Evolutionary conservation across 208 protist species (phyloP).

Genomic region (Trypanosoma caninum): DNA sequence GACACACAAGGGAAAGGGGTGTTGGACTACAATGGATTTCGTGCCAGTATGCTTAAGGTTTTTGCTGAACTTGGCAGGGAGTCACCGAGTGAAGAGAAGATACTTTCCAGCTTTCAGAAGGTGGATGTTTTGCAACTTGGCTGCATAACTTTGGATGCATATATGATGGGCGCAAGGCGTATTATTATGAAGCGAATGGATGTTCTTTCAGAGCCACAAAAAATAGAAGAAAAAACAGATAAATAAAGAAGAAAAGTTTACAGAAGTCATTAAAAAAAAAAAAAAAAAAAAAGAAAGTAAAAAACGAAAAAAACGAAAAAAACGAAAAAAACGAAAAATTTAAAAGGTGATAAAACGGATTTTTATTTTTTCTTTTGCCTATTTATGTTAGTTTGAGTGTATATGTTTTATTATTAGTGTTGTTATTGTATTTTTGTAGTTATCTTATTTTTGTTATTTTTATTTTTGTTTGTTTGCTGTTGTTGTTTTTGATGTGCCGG

Average conservation of each 20-base stretch:
- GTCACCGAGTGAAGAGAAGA: conserved; percentile 24
- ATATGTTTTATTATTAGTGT: background rate
- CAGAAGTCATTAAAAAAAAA: too few species aligned
- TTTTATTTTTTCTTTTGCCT: background rate
- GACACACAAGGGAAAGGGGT: conserved; percentile 13
- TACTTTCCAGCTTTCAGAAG: conserved; percentile 22
- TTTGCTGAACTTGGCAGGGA: conserved; percentile 24
- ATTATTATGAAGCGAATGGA: conserved; percentile 20
- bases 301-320: background rate
- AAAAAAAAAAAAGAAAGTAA: background rate
- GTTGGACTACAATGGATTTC: conserved; percentile 19
- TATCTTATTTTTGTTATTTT: conserved; percentile 4
- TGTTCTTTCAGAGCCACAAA: background rate
- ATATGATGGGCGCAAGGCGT: conserved; percentile 29
- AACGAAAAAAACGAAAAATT: conserved; percentile 2
- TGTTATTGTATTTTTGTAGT: background rate
- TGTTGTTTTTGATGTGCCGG: too few species aligned
- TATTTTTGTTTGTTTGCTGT: background rate
- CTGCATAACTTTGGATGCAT: conserved; percentile 28
- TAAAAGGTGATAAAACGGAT: background rate
- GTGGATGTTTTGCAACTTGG: conserved; percentile 25
- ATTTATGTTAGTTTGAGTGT: background rate
- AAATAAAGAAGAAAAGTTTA: background rate
- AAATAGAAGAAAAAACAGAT: background rate
- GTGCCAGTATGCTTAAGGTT: conserved; percentile 14